Conservation (phyloP, 257 asterid genomes). For the Ballota nigra region DNA sequence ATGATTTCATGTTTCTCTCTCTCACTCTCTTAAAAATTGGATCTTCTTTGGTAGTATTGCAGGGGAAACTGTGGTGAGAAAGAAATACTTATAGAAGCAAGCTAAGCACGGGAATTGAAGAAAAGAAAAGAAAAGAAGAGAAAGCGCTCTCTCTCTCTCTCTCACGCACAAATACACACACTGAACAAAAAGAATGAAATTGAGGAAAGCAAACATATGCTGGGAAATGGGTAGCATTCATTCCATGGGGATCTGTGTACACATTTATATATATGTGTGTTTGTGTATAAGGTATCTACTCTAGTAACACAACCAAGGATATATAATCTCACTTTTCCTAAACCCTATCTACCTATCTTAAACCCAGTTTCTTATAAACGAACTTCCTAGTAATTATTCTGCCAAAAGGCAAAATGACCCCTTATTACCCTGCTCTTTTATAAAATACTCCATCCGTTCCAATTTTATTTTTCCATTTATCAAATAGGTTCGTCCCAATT, state of each 20-base stretch:
- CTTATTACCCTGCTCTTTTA: too few relatives aligned
- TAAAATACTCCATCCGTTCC: too few relatives aligned
- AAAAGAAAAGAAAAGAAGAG: too few relatives aligned
- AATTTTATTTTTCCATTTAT: too few relatives aligned
- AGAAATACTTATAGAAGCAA: conserved; percentile 14
- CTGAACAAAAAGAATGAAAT: conserved; percentile 70
- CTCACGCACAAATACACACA: neutral
- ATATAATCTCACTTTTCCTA: neutral
- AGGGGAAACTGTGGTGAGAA: conserved; percentile 27
- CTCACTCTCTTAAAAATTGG: conserved; percentile 10
- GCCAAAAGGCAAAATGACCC: too few relatives aligned
- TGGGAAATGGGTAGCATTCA: conserved; percentile 51
- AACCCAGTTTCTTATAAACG: neutral
- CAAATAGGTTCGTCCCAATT: too few relatives aligned
- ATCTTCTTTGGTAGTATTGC: conserved; percentile 20
- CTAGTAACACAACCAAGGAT: neutral
- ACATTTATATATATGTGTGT: conserved; percentile 3
- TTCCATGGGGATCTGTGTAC: conserved; percentile 87
- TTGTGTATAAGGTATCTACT: neutral
- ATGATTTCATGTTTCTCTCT: conserved; percentile 45
- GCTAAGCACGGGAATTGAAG: neutral
- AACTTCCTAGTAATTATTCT: too few relatives aligned
- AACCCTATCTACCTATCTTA: conserved; percentile 14
- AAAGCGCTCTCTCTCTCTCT: neutral
- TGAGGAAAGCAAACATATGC: conserved; percentile 59